phyloP scores from a whole-genome alignment of 345 rosid species.

The Chamaenerion angustifolium region DNA sequence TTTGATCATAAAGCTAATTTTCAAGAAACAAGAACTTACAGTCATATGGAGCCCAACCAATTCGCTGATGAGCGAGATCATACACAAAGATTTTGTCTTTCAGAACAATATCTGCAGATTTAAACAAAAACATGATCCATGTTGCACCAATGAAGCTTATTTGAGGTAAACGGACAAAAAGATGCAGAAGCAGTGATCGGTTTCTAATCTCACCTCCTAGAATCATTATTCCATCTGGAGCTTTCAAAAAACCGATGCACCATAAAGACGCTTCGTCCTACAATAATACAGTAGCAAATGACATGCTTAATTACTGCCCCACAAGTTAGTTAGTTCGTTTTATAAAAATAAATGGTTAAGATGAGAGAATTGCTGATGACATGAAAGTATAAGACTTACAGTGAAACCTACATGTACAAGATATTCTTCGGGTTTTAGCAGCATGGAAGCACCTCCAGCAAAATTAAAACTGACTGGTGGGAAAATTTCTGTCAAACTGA shows the following conservation, averaged over 20 bases:
- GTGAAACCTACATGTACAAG: conserved; percentile 28
- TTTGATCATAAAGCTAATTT: too few species aligned
- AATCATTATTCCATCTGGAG: conserved; percentile 49
- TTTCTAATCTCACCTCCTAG: conserved; percentile 55
- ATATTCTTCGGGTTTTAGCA: not conserved
- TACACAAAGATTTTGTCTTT: conserved; percentile 91
- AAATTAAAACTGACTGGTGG: not conserved
- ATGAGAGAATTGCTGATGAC: conserved; percentile 1
- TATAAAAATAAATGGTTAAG: not conserved
- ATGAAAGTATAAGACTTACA: conserved; percentile 27
- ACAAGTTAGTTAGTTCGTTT: not conserved
- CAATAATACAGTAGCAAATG: conserved; percentile 6
- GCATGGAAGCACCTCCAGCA: not conserved
- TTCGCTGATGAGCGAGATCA: conserved; percentile 63
- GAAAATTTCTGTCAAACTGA: conserved; percentile 25
- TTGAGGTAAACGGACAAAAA: too few species aligned
- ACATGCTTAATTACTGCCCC: not conserved
- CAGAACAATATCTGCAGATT: conserved; percentile 68
- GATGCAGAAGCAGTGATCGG: too few species aligned
- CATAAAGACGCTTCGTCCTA: conserved; percentile 74
- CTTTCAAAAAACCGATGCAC: conserved; percentile 79
- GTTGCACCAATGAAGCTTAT: too few species aligned
- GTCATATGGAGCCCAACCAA: conserved; percentile 88
- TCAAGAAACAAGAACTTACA: conserved; percentile 59
- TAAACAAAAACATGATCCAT: too few species aligned